These are phyloP conservation scores for Isochrysis galbana DNA, from an alignment of 78 protist species.

Conservation along the genomic window DNA sequence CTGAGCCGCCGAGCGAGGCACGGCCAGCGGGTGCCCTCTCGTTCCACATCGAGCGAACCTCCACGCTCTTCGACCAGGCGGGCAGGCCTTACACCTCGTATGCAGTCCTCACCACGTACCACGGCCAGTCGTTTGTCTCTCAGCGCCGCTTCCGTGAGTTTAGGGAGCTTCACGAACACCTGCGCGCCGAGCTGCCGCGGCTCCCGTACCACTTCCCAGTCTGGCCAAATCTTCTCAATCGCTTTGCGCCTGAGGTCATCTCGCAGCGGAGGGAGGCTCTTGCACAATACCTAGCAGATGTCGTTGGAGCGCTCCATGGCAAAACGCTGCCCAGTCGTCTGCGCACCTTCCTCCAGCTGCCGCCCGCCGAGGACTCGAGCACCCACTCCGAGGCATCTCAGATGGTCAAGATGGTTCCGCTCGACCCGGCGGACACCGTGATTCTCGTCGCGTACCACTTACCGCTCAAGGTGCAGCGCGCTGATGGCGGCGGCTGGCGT, in stretches of 20 bases:
- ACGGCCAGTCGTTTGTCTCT: neutral
- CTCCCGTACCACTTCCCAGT: neutral
- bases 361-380: neutral
- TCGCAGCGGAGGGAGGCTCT: neutral
- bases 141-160: neutral
- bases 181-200: neutral
- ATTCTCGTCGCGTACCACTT: slow-evolving; percentile 15
- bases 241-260: neutral
- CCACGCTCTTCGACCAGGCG: too few relatives aligned
- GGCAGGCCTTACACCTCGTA: neutral
- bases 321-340: neutral
- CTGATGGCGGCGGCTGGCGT: neutral
- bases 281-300: neutral
- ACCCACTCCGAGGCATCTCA: neutral
- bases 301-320: neutral
- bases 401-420: neutral
- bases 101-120: neutral
- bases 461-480: neutral
- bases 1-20: too few relatives aligned
- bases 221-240: neutral
- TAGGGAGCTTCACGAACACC: neutral
- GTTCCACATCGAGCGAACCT: neutral
- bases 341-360: slow-evolving; percentile 9
- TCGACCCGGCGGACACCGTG: neutral
- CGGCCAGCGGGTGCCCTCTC: too few relatives aligned